These are phyloP conservation scores for Rhodotorula sp. DNA, from an alignment of 1,284 basidiomycete species.

Conservation along the genomic window DNA sequence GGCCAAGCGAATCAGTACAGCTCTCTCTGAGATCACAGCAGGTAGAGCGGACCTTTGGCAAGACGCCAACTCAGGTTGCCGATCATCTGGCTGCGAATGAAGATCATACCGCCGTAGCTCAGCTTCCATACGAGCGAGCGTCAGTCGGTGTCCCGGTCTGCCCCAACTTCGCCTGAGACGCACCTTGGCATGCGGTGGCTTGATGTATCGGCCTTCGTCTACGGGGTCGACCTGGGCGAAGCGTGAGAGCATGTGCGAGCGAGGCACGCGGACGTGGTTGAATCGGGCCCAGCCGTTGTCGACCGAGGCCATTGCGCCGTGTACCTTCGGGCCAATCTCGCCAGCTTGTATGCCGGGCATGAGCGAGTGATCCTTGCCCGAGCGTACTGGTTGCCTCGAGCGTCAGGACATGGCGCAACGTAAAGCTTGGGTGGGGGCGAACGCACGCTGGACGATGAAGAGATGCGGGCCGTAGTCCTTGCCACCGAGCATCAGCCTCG, in stretches of 20 bases:
- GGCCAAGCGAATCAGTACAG: not conserved
- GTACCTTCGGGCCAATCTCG: slow-evolving; percentile 73
- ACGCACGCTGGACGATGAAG: slow-evolving; percentile 64
- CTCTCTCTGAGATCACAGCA: not conserved
- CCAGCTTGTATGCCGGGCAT: slow-evolving; percentile 70
- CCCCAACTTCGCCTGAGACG: not conserved
- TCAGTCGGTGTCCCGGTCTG: not conserved
- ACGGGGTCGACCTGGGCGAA: slow-evolving; percentile 70
- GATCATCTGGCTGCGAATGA: slow-evolving; percentile 58
- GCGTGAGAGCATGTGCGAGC: slow-evolving; percentile 71
- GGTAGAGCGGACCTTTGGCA: slow-evolving; percentile 47
- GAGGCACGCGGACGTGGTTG: slow-evolving; percentile 69
- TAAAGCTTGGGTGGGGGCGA: not conserved
- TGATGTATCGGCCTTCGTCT: slow-evolving; percentile 61
- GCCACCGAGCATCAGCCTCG: slow-evolving; percentile 68
- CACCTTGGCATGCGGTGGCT: slow-evolving; percentile 67
- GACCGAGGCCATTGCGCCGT: slow-evolving; percentile 59
- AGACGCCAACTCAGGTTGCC: slow-evolving; percentile 62
- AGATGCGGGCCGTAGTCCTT: slow-evolving; percentile 72
- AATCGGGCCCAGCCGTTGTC: slow-evolving; percentile 73
- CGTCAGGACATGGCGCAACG: not conserved
- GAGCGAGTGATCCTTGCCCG: slow-evolving; percentile 61
- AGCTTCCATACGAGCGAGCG: slow-evolving; percentile 47
- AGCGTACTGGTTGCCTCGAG: slow-evolving; percentile 53
- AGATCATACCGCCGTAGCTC: slow-evolving; percentile 63